A percentile compares a stretch with the other conserved stretches of the same genome.
phyloP scores from a whole-genome alignment of 345 rosid genomes.

The Populus ilicifolia region DNA sequence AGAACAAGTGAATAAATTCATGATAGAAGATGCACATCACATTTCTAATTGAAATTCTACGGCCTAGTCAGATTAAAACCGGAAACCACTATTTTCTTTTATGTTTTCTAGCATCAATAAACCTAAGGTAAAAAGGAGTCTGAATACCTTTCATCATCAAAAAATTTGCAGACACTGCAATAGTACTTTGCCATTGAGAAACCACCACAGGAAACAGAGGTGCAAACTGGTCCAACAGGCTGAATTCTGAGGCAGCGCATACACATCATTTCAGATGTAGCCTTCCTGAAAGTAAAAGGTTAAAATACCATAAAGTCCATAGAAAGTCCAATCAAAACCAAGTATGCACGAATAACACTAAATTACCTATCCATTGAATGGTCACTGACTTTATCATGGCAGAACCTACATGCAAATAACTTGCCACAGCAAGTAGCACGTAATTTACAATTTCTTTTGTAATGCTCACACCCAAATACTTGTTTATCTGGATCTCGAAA shows the following conservation, averaged over 20 bases:
- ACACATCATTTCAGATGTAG: constrained; percentile 80
- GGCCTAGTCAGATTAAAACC: not conserved
- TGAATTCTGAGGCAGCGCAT: constrained; percentile 69
- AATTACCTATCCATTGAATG: constrained; percentile 75
- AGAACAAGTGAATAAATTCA: not conserved
- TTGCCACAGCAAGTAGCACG: constrained; percentile 73
- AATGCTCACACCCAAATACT: constrained; percentile 70
- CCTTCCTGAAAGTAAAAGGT: constrained; percentile 47
- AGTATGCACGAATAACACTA: not conserved
- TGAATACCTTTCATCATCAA: constrained; percentile 55
- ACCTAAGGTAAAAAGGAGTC: not conserved
- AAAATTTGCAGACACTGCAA: constrained; percentile 58
- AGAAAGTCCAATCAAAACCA: constrained; percentile 16
- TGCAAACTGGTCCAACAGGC: constrained; percentile 60
- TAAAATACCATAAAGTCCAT: constrained; percentile 5
- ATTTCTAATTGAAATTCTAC: not conserved
- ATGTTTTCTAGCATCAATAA: not conserved
- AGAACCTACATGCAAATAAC: constrained; percentile 65
- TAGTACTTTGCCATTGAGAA: constrained; percentile 77
- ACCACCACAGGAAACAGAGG: constrained; percentile 49
- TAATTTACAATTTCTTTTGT: constrained; percentile 75
- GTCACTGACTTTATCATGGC: constrained; percentile 81
- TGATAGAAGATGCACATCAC: not conserved
- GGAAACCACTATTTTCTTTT: not conserved
- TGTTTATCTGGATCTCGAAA: constrained; percentile 56